These are phyloP conservation scores for Backusella psychrophila DNA, from an alignment of 192 early-diverging fungal genomes.

Conservation along the genomic window DNA sequence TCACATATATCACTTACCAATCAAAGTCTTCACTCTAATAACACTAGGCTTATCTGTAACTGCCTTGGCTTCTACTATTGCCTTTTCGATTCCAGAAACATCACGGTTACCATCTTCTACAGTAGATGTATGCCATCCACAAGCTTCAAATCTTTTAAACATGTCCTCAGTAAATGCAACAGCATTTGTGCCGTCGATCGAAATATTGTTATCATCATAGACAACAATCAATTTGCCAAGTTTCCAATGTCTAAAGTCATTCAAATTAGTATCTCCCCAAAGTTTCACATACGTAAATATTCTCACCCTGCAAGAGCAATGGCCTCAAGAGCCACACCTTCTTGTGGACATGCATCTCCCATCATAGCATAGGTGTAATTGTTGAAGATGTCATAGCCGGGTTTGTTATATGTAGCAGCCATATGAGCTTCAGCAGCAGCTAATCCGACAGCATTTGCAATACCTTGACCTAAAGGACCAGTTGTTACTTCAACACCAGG, in stretches of 20 bases:
- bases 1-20: constrained; percentile 50
- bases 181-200: constrained; percentile 85
- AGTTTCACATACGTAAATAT: neutral
- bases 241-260: constrained; percentile 62
- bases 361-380: constrained; percentile 81
- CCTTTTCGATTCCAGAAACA: constrained; percentile 60
- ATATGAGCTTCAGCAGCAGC: constrained; percentile 87
- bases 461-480: constrained; percentile 93
- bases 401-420: constrained; percentile 89
- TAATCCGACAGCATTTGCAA: constrained; percentile 89
- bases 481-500: constrained; percentile 95
- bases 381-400: constrained; percentile 79
- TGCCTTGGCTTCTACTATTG: constrained; percentile 78
- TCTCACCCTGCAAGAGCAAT: constrained; percentile 84
- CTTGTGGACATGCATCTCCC: constrained; percentile 98
- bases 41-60: constrained; percentile 88
- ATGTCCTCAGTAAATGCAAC: constrained; percentile 93
- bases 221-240: constrained; percentile 92
- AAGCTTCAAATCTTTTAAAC: constrained; percentile 80
- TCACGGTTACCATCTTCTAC: constrained; percentile 82
- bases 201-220: constrained; percentile 97
- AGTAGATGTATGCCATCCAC: constrained; percentile 89
- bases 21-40: constrained; percentile 90
- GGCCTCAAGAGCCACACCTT: constrained; percentile 94
- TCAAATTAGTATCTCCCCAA: neutral